Evolutionary conservation across 139 green algal genomes (phyloP), one percentile per base, ranked within the genome.

Genomic region (Pleodorina starrii): DNA sequence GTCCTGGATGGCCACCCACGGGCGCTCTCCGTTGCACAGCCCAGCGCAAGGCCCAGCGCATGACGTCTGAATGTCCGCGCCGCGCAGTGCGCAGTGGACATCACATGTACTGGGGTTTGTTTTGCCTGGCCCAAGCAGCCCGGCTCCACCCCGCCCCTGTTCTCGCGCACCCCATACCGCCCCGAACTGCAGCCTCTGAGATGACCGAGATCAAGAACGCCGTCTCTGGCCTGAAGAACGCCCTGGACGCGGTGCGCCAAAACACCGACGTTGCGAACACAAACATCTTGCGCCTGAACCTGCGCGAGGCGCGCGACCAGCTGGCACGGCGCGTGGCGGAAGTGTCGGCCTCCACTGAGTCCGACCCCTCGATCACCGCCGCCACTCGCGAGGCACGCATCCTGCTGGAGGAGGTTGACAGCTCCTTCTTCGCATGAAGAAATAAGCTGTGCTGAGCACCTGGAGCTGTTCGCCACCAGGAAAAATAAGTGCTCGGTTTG

Each of bases 171-270:
- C n/a, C n/a, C n/a, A n/a, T n/a, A n/a, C n/a, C n/a, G n/a, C n/a
- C n/a, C n/a, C n/a, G n/a, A n/a, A n/a, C 17, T 80, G 85, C 93
- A 94, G 94, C 90, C 0, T 91, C 93, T 35, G 94, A 97, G 85
- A 92, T 97, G 89, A 87, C 91, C 1, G 95, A 96, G 89, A 94
- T 97, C 46, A 89, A 92, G 21, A 91, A 84, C 21, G 94, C 95
- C 10, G 94, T 96, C 12, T 78, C 74, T 5, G 83, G 84, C 0
- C 79, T 97, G 17, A 93, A 92, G 83, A 32, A n/a, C 14, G 71
- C 90, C 5, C 89, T 97, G 46, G 92, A 93, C 25, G 91, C 85
- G 1, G 85, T 97, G 79, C 84, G 91, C 66, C 59, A 42, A 54
- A 97, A 97, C 88, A 86, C 57, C 0, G 95, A 97, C 73, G 10